A percentile compares a stretch with the other conserved stretches of the same genome.
phyloP scores from a whole-genome alignment of 106 monocot genomes.

The Acorus gramineus region DNA sequence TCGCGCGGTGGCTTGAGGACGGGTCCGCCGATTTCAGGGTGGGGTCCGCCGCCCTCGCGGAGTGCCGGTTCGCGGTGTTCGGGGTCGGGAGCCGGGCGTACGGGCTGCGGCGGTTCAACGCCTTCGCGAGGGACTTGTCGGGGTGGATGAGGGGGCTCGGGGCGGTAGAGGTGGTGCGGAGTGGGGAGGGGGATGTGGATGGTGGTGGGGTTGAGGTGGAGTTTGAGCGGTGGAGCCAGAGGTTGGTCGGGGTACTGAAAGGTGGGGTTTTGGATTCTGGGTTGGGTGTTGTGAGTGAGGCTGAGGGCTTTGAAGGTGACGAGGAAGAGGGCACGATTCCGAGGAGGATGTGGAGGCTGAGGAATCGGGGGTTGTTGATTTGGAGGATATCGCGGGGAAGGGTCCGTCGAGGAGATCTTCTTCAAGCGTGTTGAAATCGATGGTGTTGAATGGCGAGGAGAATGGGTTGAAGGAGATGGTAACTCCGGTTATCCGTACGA shows the following conservation, averaged over 20 bases:
- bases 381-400: conserved; percentile 98
- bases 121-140: conserved; percentile 47
- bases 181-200: conserved; percentile 76
- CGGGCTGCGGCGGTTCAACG: conserved; percentile 36
- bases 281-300: conserved; percentile 11
- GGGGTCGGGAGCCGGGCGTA: too few relatives aligned
- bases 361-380: conserved; percentile 53
- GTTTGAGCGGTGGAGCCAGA: conserved; percentile 58
- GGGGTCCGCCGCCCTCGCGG: too few relatives aligned
- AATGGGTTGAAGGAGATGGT: conserved; percentile 65
- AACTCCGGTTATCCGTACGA: conserved; percentile 67
- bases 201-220: conserved; percentile 40
- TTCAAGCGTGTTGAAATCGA: not conserved
- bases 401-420: conserved; percentile 38
- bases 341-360: conserved; percentile 31
- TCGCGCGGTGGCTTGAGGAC: too few relatives aligned
- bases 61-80: too few relatives aligned
- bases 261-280: conserved; percentile 15
- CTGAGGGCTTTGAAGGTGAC: conserved; percentile 17
- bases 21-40: too few relatives aligned
- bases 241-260: conserved; percentile 39
- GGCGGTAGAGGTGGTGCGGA: conserved; percentile 52
- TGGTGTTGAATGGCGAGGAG: conserved; percentile 1
- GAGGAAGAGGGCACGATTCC: conserved; percentile 20
- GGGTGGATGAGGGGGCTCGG: conserved; percentile 75